Evolutionary conservation across 768 basidiomycete genomes (phyloP).

Genomic region (Cubamyces lactineus): DNA sequence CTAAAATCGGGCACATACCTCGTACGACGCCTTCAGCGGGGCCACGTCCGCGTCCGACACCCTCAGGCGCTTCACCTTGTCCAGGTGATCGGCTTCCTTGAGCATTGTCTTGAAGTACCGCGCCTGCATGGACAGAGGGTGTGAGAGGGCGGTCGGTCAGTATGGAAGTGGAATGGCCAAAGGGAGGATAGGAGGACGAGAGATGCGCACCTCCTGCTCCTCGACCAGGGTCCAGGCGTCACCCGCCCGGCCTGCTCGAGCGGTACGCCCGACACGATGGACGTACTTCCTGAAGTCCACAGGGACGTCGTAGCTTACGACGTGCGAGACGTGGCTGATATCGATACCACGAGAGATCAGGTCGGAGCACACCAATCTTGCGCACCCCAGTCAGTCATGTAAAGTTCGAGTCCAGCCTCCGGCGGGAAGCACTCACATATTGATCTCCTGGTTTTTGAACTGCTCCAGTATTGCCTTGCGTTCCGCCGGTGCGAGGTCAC

Average conservation of each 20-base stretch:
- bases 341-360: conserved; percentile 96
- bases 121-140: conserved; percentile 50
- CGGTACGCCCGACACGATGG: conserved; percentile 95
- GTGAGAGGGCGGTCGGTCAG: too few relatives aligned
- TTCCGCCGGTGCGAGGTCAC: conserved; percentile 75
- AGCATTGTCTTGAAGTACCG: conserved; percentile 88
- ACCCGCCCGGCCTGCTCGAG: conserved; percentile 86
- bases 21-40: conserved; percentile 61
- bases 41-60: conserved; percentile 64
- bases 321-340: conserved; percentile 88
- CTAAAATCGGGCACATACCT: conserved; percentile 46
- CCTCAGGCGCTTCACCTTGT: conserved; percentile 67
- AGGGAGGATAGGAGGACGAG: not conserved
- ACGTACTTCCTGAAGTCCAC: conserved; percentile 99
- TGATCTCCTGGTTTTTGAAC: conserved; percentile 80
- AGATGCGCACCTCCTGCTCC: conserved; percentile 74
- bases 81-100: conserved; percentile 68
- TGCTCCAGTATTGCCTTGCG: conserved; percentile 76
- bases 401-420: not conserved
- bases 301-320: conserved; percentile 94
- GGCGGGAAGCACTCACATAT: conserved; percentile 62
- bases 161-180: not conserved
- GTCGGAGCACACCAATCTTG: conserved; percentile 93
- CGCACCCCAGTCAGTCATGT: conserved; percentile 2
- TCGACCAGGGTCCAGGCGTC: conserved; percentile 96